Conservation (phyloP, 129 eudicot genomes). For the Chrysanthemum lavandulifolium region DNA sequence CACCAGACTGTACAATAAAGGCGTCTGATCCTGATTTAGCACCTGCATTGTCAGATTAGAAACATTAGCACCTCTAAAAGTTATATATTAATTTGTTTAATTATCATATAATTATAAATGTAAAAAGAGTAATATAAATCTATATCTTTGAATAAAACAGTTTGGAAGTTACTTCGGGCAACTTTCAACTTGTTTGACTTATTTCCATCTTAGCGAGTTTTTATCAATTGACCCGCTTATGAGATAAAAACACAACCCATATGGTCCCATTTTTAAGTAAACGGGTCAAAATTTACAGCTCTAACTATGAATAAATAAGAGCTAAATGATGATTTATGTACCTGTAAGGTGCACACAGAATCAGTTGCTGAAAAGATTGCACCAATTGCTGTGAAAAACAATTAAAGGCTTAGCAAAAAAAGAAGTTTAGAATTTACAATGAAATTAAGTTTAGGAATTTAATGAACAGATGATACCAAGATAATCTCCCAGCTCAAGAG, state of each 20-base stretch:
- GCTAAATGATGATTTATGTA: constrained; percentile 17
- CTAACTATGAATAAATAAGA: not conserved
- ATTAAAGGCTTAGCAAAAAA: constrained; percentile 19
- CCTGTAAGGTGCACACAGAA: constrained; percentile 99
- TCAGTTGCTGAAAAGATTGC: constrained; percentile 99
- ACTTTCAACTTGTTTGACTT: not conserved
- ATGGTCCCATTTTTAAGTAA: not conserved
- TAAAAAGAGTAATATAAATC: not conserved
- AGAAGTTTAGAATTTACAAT: not conserved
- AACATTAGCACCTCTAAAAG: constrained; percentile 19
- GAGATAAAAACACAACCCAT: not conserved
- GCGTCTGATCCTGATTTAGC: constrained; percentile 78
- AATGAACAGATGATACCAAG: constrained; percentile 47
- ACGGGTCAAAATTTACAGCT: not conserved
- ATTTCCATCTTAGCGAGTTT: not conserved
- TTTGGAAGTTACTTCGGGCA: not conserved
- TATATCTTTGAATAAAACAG: not conserved
- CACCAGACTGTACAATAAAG: constrained; percentile 72
- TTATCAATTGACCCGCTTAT: not conserved
- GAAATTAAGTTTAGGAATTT: not conserved
- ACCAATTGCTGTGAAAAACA: constrained; percentile 69
- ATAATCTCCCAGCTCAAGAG: constrained; percentile 65
- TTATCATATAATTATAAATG: no score
- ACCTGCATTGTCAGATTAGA: constrained; percentile 41
- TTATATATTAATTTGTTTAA: not conserved